Conservation (phyloP, 768 basidiomycete species). For the Macrocybe gigantea region DNA sequence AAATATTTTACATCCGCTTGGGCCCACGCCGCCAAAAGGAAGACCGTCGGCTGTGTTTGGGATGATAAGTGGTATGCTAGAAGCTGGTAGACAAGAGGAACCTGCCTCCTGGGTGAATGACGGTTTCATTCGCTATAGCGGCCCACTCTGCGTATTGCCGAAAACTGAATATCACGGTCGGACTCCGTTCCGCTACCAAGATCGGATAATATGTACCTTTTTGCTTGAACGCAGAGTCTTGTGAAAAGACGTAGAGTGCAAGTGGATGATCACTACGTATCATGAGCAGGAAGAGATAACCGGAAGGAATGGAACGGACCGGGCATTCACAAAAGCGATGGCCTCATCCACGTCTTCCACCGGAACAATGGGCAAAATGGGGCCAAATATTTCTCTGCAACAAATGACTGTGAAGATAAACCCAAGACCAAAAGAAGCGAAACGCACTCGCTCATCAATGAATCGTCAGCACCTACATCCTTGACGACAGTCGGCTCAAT, state of each 20-base stretch:
- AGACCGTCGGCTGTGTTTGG: constrained; percentile 14
- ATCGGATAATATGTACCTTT: constrained; percentile 39
- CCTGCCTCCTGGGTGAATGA: constrained; percentile 57
- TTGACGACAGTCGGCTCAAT: constrained; percentile 72
- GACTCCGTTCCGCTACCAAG: too few species aligned
- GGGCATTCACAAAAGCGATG: constrained; percentile 58
- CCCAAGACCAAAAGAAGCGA: neutral
- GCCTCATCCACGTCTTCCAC: constrained; percentile 69
- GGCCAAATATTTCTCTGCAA: constrained; percentile 78
- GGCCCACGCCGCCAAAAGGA: constrained; percentile 22
- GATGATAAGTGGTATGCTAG: neutral
- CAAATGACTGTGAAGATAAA: neutral
- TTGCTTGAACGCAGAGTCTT: constrained; percentile 48
- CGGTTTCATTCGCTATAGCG: constrained; percentile 61
- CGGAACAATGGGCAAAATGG: constrained; percentile 68
- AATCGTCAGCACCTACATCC: constrained; percentile 56
- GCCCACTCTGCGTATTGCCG: constrained; percentile 68
- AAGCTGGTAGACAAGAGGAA: constrained; percentile 1
- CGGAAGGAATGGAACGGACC: constrained; percentile 26
- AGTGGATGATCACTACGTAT: constrained; percentile 61
- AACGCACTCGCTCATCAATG: constrained; percentile 71
- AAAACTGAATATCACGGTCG: constrained; percentile 39
- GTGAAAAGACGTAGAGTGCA: constrained; percentile 71
- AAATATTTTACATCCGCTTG: constrained; percentile 49
- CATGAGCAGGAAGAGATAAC: neutral